Base-by-base conservation (phyloP, 2,329 filamentous ascomycete genomes). In the Colletotrichum spinosum region DNA sequence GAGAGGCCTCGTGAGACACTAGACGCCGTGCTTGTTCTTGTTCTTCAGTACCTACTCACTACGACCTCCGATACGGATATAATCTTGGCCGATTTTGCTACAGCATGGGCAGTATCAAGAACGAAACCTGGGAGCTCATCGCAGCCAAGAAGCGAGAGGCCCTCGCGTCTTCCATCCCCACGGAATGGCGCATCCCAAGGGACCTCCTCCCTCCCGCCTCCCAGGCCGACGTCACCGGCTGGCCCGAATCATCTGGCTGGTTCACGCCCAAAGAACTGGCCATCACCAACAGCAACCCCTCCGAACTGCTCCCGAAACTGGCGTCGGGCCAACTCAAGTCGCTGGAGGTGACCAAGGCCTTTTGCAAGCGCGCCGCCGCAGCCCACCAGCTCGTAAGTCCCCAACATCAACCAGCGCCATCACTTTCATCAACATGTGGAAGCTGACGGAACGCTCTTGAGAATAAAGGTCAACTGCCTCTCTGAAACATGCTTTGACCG, bases 231-330 rank as follows among this genome's bases (percentile, higher is more conserved):
- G 84, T 91, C 13, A 86, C 83, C 0, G 69, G 69, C 4, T 90
- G 88, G 75, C 86, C 88, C 71, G 71, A 78, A 55, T 72, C 72
- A 0, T 90, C 86, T 1, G 87, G 86, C 2, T 88, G 88, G 81
- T 88, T 91, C 68, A 86, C 81, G 0, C 4, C 59, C 6, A 72
- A 79, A 12, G 79, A 81, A 69, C 72, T 81, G 1, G 69, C 70
- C 58, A 80, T 81, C 62, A 81, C 79, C 7, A 69, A 75, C 38
- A 67, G 67, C 38, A 72, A 73, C 0, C 78, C 74, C 5, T 33
- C 72, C 2, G 74, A 79, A 38, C 70, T 81, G 9, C 64, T 81
- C 0, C 69, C 73, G 4, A 73, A 70, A 37, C 73, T 81, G 9
- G 77, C 78, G 1, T 72, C 72, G 3, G 79, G 79, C 6, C 66